Evolutionary conservation across 2,329 filamentous ascomycete species (phyloP).

Genomic region (Lachnellula cervina): DNA sequence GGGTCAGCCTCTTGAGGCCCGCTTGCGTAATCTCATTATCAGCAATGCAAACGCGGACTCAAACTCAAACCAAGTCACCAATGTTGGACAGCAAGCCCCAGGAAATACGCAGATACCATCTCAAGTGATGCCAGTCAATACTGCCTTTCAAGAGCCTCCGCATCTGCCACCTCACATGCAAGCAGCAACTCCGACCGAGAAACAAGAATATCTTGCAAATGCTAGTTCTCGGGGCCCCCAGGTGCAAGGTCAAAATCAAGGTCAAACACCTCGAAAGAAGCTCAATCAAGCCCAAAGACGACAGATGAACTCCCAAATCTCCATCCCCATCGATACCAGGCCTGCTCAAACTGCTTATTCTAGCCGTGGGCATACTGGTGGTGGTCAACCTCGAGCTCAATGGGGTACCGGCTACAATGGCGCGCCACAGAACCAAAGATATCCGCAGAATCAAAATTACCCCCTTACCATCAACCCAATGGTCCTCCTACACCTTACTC

Average conservation of each 20-base stretch:
- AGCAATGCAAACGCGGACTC: slow-evolving; percentile 37
- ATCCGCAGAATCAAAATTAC: slow-evolving; percentile 16
- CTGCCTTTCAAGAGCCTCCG: slow-evolving; percentile 3
- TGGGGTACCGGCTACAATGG: slow-evolving; percentile 26
- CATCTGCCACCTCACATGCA: slow-evolving; percentile 22
- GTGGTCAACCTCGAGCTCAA: slow-evolving; percentile 23
- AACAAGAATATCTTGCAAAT: slow-evolving; percentile 19
- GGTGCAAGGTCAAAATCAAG: neutral
- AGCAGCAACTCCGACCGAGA: slow-evolving; percentile 13
- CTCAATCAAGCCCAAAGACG: slow-evolving; percentile 60
- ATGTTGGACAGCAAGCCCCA: neutral
- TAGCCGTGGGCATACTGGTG: slow-evolving; percentile 23
- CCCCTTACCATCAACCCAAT: slow-evolving; percentile 15
- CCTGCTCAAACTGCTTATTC: slow-evolving; percentile 34
- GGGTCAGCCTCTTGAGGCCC: slow-evolving; percentile 45
- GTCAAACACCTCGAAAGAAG: slow-evolving; percentile 36
- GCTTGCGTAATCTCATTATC: slow-evolving; percentile 56
- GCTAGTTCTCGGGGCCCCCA: neutral
- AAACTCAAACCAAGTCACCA: neutral
- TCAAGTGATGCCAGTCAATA: slow-evolving; percentile 15
- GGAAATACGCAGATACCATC: neutral
- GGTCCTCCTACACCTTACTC: slow-evolving; percentile 19
- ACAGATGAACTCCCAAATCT: slow-evolving; percentile 56
- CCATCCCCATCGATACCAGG: slow-evolving; percentile 47
- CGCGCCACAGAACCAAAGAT: slow-evolving; percentile 10